Base-by-base conservation (phyloP, 1,284 basidiomycete genomes). In the Puccinia novopanici region DNA sequence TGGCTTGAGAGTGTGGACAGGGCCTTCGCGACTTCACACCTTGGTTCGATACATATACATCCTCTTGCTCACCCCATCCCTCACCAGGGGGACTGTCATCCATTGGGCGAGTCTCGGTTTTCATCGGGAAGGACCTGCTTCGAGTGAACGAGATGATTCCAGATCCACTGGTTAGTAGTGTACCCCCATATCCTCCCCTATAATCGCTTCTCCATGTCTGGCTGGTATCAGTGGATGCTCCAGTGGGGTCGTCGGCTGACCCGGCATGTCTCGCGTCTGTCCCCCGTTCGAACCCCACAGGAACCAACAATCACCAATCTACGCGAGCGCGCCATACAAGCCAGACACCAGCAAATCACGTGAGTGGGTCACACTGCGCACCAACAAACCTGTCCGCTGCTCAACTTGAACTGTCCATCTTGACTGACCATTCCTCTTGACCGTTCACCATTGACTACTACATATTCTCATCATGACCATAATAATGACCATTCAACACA, bases 201-300 rank as follows among this genome's bases (percentile, higher is more conserved):
- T 15, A 67, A 65, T 65, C 40, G 6, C 22, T 27, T 48, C 42
- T 59, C 54, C 63, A 67, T 67, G 30, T 50, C 37, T 27, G 24
- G 30, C 52, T 55, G 50, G 48, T 71, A 1, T 34, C n/a, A n/a
- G 55, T 67, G 34, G 34, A n/a, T 54, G 5, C 22, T 54, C 50
- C 34, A 34, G 34, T 71, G 10, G 48, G 19, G 65, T 68, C 13
- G 1, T 59, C 5, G 68, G 68, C 68, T 71, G 50, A 71, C 52
- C 48, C 30, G 48, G 45, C 22, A 19, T 17, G 22, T n/a, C 48
- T 52, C 72, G 72, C 72, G 72, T 30, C 30, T 27, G 55, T 27
- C 72, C 72, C 72, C 57, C 54, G 72, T 74, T 74, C 72, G 57
- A 74, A 59, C 50, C 72, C 72, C 57, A 57, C 50, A 74, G 72